Base-by-base conservation (phyloP, 192 early-diverging fungal species). In the Umbelopsis ramanniana region DNA sequence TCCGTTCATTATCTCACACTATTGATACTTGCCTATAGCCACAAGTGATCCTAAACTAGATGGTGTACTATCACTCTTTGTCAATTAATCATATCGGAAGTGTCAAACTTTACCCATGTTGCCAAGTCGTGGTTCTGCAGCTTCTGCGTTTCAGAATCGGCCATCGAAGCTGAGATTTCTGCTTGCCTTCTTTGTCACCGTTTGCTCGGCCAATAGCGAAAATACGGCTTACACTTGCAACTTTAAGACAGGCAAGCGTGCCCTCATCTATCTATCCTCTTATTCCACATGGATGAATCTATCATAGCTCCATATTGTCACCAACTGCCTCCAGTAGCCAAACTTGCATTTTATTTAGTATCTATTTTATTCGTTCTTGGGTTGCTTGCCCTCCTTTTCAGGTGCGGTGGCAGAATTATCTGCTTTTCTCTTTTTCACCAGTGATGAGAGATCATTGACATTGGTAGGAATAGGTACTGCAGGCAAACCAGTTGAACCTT, bases 401-500 rank as follows among this genome's bases (percentile, higher is more conserved):
- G 26, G 33, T 5, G 26, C 57, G n/a, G 57, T 37, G 5, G 23
- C 45, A 7, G 22, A 8, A 35, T 38, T 24, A n/a, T 71, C 50
- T n/a, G 24, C 52, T 17, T 82, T 82, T 40, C 78, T 68, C 73
- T 87, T 88, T 35, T 63, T 63, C 24, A 88, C 77, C 4, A 88
- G 74, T 0, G 80, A 76, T 10, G 82, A 74, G 23, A 88, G 70
- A 68, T 88, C 87, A 74, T 87, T 79, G 26, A 86, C 83, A 69
- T 70, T 40, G 7, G 68, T 38, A 55, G 52, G 17, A 26, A 53
- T 8, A 9, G 63, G 19, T 53, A 74, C 26, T 46, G 38, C 15
- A 50, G 33, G 52, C 9, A 22, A 53, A 8, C 26, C 72, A 47
- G 33, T 69, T 40, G 33, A 72, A 48, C 45, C 46, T 47, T 45